These are phyloP conservation scores for Sclerotinia minor DNA, from an alignment of 2,329 filamentous ascomycete genomes.

Conservation along the genomic window DNA sequence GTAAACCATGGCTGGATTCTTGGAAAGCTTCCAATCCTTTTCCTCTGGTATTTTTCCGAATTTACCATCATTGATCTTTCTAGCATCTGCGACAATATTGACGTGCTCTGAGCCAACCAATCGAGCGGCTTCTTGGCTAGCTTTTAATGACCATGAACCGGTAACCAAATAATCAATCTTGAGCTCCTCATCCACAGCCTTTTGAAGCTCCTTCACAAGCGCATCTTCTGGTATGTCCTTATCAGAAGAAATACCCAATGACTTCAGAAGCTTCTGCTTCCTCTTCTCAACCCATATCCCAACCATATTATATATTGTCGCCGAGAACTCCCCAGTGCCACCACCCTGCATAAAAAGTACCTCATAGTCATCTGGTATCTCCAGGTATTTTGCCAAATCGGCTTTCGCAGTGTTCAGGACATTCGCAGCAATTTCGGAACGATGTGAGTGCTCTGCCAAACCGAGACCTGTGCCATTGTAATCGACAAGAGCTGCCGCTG, in stretches of 20 bases:
- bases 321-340: slow-evolving; percentile 82
- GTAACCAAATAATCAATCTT: slow-evolving; percentile 87
- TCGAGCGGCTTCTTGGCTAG: slow-evolving; percentile 76
- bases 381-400: slow-evolving; percentile 70
- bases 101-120: slow-evolving; percentile 76
- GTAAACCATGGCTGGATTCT: slow-evolving; percentile 74
- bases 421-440: slow-evolving; percentile 72
- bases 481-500: slow-evolving; percentile 76
- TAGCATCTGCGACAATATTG: slow-evolving; percentile 73
- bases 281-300: slow-evolving; percentile 76
- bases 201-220: slow-evolving; percentile 58
- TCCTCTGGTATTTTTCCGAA: slow-evolving; percentile 82
- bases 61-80: slow-evolving; percentile 70
- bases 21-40: slow-evolving; percentile 71
- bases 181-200: slow-evolving; percentile 67
- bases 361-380: slow-evolving; percentile 84
- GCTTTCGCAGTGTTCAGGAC: slow-evolving; percentile 80
- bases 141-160: slow-evolving; percentile 88
- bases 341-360: slow-evolving; percentile 86
- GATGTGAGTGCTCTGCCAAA: slow-evolving; percentile 87
- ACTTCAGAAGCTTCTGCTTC: slow-evolving; percentile 57
- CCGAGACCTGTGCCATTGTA: slow-evolving; percentile 80
- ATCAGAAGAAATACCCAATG: slow-evolving; percentile 50
- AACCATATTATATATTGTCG: slow-evolving; percentile 80
- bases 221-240: slow-evolving; percentile 55